Evolutionary conservation across 1,284 basidiomycete species (phyloP).

Genomic region (Irpex sp.): DNA sequence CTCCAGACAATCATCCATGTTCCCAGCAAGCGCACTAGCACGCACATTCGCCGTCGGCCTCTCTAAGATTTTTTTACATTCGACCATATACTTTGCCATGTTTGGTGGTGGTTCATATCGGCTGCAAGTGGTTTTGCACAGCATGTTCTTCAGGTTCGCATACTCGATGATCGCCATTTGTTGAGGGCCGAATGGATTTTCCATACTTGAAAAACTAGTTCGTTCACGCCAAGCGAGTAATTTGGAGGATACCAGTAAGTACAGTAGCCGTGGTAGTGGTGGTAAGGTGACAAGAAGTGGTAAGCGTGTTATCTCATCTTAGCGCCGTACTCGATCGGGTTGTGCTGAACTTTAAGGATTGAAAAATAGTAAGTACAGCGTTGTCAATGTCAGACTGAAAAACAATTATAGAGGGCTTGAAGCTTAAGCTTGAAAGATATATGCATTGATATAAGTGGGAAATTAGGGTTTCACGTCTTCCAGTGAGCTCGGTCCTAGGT

Average conservation of each 20-base stretch:
- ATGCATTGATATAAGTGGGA: too few species aligned
- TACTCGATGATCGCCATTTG: not conserved
- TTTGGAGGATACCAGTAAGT: not conserved
- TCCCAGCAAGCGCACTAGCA: not conserved
- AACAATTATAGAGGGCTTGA: too few species aligned
- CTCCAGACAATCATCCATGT: not conserved
- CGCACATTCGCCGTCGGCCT: not conserved
- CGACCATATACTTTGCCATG: not conserved
- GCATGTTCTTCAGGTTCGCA: not conserved
- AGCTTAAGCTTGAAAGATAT: too few species aligned
- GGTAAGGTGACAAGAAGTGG: not conserved
- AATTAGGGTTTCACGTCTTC: too few species aligned
- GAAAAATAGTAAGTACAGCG: too few species aligned
- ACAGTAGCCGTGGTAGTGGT: not conserved
- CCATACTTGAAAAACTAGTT: not conserved
- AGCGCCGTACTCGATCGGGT: not conserved
- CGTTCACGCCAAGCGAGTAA: not conserved
- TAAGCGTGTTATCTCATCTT: not conserved
- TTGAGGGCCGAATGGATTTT: not conserved
- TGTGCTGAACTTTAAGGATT: too few species aligned
- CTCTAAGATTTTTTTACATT: not conserved
- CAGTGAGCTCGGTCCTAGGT: too few species aligned
- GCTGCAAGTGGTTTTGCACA: not conserved
- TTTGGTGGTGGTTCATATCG: not conserved
- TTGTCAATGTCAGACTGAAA: too few species aligned